Base-by-base conservation (phyloP, 2,329 filamentous ascomycete species). In the Aspergillus jensenii region DNA sequence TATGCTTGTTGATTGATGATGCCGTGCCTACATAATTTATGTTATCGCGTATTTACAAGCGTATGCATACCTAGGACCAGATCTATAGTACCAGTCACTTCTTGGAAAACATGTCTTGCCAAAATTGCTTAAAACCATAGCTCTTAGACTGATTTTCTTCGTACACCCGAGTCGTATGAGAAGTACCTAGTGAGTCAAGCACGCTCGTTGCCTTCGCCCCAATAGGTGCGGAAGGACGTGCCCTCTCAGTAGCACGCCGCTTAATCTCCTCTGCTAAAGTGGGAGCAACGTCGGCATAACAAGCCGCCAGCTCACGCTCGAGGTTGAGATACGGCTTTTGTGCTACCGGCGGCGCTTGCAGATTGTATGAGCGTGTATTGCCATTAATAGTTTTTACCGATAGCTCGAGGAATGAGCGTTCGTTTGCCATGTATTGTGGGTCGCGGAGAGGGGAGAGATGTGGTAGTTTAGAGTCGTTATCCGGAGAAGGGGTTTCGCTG, bases 281-380 rank as follows among this genome's bases (percentile, higher is more conserved):
- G 0, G 91, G 91, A 6, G 93, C 93, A 1, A 96, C 88, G 59
- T 96, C 93, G 0, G 91, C 89, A 69, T 87, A 98, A 71, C 93
- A 97, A 3, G 84, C 81, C 31, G 82, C 82, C 15, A 98, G 81
- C 75, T 99, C 95, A 49, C 93, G 86, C 45, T 92, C 85, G 7
- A 98, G 84, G 2, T 82, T 87, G 69, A 91, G 92, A 74, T 98
- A 98, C 0, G 93, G 91, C 74, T 96, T 96, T 76, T 95, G 96
- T 2, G 93, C 93, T 2, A 96, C 82, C 55, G 91, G 88, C 0
- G 95, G 95, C 0, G 95, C 93, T 87, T 96, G 93, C 3, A 98
- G 84, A 67, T 98, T 98, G 79, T 99, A 99, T 14, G 90, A 90
- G 25, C 95, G 85, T 7, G 91, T 89, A 49, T 96, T 81, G 31